phyloP scores from a whole-genome alignment of 805 yeast genomes.

The Candida oleophila region DNA sequence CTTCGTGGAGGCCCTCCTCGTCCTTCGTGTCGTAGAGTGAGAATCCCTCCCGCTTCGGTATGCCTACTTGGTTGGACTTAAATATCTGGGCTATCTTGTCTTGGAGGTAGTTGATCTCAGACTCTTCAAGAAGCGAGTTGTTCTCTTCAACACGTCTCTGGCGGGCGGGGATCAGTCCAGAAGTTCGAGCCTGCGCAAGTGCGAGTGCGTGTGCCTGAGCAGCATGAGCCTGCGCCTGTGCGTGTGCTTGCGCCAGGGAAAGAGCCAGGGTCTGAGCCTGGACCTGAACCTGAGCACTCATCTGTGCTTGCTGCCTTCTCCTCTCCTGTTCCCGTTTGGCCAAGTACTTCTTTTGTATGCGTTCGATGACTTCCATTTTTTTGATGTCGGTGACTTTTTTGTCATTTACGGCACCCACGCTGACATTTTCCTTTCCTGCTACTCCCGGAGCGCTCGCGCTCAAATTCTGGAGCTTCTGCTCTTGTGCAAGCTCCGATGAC shows the following conservation, averaged over 20 bases:
- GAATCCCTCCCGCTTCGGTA: constrained; percentile 19
- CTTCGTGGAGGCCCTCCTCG: constrained; percentile 40
- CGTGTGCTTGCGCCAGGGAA: too few relatives aligned
- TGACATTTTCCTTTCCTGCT: neutral
- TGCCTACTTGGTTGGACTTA: constrained; percentile 2
- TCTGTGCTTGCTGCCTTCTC: neutral
- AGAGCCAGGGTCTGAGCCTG: too few relatives aligned
- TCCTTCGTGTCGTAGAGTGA: constrained; percentile 36
- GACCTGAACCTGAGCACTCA: too few relatives aligned
- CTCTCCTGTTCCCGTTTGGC: neutral
- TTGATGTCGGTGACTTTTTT: neutral
- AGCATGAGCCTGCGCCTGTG: neutral
- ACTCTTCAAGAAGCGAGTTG: constrained; percentile 18
- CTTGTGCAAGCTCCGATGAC: constrained; percentile 15
- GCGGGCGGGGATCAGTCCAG: neutral
- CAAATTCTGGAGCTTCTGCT: constrained; percentile 1
- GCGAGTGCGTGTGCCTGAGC: too few relatives aligned
- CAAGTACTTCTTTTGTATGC: neutral
- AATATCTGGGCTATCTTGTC: constrained; percentile 22
- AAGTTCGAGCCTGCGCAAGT: too few relatives aligned
- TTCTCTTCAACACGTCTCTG: neutral
- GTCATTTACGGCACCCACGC: neutral
- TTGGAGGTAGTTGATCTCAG: constrained; percentile 29
- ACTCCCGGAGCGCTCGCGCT: neutral
- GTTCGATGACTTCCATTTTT: neutral